phyloP scores from a whole-genome alignment of 257 asterid genomes.

The Paraleonurus japonicus region DNA sequence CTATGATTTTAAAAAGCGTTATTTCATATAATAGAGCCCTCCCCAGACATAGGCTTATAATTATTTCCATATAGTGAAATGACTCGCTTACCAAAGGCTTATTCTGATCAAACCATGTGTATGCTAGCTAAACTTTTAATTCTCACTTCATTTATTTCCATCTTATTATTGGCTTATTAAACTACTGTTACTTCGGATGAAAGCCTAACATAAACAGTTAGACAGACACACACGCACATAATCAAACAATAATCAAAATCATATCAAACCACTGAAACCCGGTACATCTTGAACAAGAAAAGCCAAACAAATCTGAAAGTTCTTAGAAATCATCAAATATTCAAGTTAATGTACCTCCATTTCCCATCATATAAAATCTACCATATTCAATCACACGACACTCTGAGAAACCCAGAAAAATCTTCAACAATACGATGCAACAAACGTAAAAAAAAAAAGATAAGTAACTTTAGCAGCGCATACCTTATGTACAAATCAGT shows the following conservation, averaged over 20 bases:
- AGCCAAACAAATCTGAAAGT: not conserved
- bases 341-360: not conserved
- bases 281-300: not conserved
- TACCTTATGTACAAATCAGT: slow-evolving; percentile 89
- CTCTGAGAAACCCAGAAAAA: not conserved
- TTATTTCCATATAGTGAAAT: not conserved
- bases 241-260: not conserved
- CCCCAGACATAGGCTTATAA: not conserved
- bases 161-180: not conserved
- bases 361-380: not conserved
- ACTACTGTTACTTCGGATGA: not conserved
- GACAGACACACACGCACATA: not conserved
- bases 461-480: not conserved
- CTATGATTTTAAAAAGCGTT: not conserved
- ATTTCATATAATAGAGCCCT: not conserved
- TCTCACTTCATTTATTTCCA: not conserved
- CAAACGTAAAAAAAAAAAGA: not conserved
- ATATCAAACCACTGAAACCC: not conserved
- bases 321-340: slow-evolving; percentile 5
- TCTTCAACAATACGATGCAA: not conserved
- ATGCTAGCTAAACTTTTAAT: too few relatives aligned
- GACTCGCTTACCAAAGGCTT: not conserved
- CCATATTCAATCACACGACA: not conserved
- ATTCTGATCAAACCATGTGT: not conserved
- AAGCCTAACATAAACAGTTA: not conserved